phyloP scores from a whole-genome alignment of 176 grass and related monocot species.

The Dendrocalamus sinicus region DNA sequence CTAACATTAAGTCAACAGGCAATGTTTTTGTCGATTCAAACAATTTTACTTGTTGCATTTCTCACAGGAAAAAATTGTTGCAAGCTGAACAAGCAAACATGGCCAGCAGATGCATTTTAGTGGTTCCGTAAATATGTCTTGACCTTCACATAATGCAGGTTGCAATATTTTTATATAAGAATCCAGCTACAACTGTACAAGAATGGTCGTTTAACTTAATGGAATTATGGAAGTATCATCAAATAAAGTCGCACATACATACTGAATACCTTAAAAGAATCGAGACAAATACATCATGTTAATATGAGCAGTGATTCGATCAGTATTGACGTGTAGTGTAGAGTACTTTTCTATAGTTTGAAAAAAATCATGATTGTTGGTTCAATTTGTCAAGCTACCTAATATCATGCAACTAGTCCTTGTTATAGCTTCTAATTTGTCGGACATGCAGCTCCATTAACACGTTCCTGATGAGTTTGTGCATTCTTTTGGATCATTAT shows the following conservation, averaged over 20 bases:
- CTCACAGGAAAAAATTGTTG: background rate
- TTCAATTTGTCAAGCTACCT: background rate
- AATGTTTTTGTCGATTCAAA: background rate
- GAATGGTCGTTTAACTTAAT: background rate
- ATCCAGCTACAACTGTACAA: background rate
- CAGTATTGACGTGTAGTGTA: background rate
- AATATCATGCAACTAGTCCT: background rate
- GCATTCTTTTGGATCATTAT: background rate
- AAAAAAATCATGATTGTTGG: background rate
- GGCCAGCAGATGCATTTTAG: background rate
- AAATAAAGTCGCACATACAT: background rate
- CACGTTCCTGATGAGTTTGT: background rate
- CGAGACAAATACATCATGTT: background rate
- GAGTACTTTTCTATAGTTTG: background rate
- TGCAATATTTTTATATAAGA: background rate
- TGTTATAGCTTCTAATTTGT: background rate
- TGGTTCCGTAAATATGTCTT: background rate
- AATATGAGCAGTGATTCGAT: background rate
- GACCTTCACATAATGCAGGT: background rate
- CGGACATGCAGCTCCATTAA: background rate
- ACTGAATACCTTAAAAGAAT: constrained; percentile 2
- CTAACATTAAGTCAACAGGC: background rate
- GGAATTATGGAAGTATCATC: background rate
- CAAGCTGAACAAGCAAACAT: background rate
- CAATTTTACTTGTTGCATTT: background rate